These are phyloP conservation scores for Termitomyces sp. DNA, from an alignment of 768 basidiomycete genomes.

Conservation along the genomic window DNA sequence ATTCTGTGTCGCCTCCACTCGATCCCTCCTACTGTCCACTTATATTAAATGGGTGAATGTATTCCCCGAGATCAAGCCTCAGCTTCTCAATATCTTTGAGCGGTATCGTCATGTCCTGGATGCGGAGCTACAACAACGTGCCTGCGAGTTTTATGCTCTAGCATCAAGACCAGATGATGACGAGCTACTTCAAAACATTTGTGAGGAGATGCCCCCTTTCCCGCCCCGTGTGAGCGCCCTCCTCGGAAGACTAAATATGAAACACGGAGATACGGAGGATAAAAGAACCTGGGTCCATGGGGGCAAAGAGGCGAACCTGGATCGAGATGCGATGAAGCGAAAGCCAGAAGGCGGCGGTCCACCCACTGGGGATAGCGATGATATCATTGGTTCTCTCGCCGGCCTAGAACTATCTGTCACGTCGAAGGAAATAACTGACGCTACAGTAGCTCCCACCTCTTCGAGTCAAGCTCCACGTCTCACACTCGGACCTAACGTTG, in stretches of 20 bases:
- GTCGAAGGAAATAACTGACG: constrained; percentile 6
- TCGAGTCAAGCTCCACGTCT: constrained; percentile 46
- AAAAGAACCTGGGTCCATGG: constrained; percentile 95
- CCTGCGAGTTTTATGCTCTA: constrained; percentile 94
- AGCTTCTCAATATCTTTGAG: constrained; percentile 92
- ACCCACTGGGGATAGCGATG: constrained; percentile 32
- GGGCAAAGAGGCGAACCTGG: constrained; percentile 88
- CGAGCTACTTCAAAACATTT: constrained; percentile 88
- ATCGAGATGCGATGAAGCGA: constrained; percentile 59
- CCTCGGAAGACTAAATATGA: constrained; percentile 81
- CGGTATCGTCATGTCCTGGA: constrained; percentile 97
- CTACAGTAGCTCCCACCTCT: constrained; percentile 11
- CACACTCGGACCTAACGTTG: constrained; percentile 66
- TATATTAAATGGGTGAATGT: constrained; percentile 99
- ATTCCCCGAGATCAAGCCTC: constrained; percentile 96
- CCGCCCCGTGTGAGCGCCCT: constrained; percentile 92
- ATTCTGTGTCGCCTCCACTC: constrained; percentile 87
- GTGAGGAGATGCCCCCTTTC: constrained; percentile 99
- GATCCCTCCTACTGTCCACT: constrained; percentile 90
- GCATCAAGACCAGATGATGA: constrained; percentile 85
- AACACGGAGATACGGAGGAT: constrained; percentile 90
- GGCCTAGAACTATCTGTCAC: constrained; percentile 69
- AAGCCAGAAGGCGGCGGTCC: constrained; percentile 36
- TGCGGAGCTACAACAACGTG: constrained; percentile 95
- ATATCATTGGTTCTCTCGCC: constrained; percentile 70